phyloP scores from a whole-genome alignment of 176 grass and related monocot species.

The Poa pratensis region DNA sequence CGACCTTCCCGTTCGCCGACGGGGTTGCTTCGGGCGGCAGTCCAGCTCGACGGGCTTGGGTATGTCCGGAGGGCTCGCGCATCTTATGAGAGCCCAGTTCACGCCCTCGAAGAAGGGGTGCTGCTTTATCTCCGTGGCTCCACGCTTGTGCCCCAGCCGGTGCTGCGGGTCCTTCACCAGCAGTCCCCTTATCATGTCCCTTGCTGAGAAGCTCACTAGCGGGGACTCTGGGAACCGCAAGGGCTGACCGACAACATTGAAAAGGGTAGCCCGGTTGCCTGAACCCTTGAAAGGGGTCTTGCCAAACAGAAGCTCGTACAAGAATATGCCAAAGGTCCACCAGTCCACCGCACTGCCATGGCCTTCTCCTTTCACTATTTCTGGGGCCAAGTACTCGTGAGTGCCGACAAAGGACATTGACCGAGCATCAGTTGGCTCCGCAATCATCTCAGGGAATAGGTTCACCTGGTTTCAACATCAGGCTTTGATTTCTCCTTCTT shows the following conservation, averaged over 20 bases:
- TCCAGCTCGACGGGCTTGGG: constrained; percentile 71
- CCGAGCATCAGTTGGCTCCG: constrained; percentile 82
- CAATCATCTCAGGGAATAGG: constrained; percentile 80
- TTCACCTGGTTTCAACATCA: constrained; percentile 65
- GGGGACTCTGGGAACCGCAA: constrained; percentile 75
- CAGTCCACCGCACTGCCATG: constrained; percentile 85
- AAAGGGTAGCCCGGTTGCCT: constrained; percentile 82
- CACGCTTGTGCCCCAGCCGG: constrained; percentile 71
- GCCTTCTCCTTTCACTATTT: constrained; percentile 89
- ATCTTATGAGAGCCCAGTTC: constrained; percentile 88
- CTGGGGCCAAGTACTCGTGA: constrained; percentile 93
- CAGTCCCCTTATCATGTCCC: constrained; percentile 81
- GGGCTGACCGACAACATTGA: constrained; percentile 79
- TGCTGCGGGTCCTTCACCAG: constrained; percentile 84
- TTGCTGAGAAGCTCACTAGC: constrained; percentile 68
- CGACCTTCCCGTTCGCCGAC: constrained; percentile 52
- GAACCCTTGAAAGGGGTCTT: constrained; percentile 91
- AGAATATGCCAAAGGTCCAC: constrained; percentile 94
- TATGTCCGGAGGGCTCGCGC: constrained; percentile 75
- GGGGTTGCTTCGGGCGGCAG: constrained; percentile 50
- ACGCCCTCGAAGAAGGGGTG: constrained; percentile 87
- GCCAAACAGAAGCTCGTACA: constrained; percentile 80
- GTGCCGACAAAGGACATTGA: constrained; percentile 97
- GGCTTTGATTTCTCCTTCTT: constrained; percentile 71
- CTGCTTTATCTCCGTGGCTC: constrained; percentile 81